Evolutionary conservation across 2,329 filamentous ascomycete species (phyloP), one percentile per base, ranked within the genome.

Genomic region (Volutella citrinella): DNA sequence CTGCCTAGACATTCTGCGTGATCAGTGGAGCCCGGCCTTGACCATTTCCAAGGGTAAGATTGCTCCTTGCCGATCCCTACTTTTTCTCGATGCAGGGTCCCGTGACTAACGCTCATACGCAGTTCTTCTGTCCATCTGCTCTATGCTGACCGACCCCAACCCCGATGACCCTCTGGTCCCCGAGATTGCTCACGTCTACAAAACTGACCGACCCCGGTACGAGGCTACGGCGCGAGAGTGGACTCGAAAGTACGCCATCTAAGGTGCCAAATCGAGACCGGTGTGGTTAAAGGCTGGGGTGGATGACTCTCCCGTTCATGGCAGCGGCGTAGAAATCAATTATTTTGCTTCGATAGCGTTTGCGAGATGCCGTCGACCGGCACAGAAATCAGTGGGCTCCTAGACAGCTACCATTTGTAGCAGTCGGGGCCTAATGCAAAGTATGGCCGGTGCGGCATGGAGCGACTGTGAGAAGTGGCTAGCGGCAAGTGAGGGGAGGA

Each of bases 161-260:
- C 93, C 93, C 48, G 93, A 98, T 66, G 93, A 98, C 68, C 93
- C 93, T 60, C 83, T 98, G 52, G 93, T 98, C 43, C 93, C 93
- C 47, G 93, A 98, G 74, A 98, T 98, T 59, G 93, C 93, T 57
- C 93, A 98, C 63, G 89, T 97, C 63, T 98, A 98, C 86, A 98
- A 98, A 83, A 96, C 91, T 49, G 93, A 98, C 69, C 86, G 89
- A 55, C 81, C 87, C 56, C 80, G 89, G 66, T 98, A 98, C 69
- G 93, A 98, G 73, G 87, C 88, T 50, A 97, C 90, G 38, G 93
- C 93, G 43, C 78, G 91, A 55, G 93, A 98, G 73, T 98, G 93
- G 93, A 98, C 93, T 57, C 82, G 91, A 67, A 98, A 98, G 78
- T 97, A 97, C 65, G 93, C 93, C 61, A 93, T 97, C 68, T 97